Base-by-base conservation (phyloP, 2,329 filamentous ascomycete genomes). In the Aspergillus thermomutatus region DNA sequence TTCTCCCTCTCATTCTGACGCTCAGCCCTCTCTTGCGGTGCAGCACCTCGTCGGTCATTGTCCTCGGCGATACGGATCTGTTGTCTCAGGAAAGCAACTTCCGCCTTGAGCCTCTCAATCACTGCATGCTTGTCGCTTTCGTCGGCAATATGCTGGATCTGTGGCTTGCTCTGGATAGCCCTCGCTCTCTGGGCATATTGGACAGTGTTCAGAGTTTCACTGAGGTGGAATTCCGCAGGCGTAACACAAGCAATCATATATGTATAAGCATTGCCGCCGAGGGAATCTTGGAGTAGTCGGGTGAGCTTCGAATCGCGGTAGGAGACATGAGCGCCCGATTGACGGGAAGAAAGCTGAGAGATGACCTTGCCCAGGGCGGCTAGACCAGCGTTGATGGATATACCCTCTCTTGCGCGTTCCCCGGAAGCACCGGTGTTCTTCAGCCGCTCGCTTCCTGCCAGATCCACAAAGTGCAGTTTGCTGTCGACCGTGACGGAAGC, bases 171-270 rank as follows among this genome's bases (percentile, higher is more conserved):
- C 79, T 99, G 94, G 59, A 99, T 99, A 1, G 92, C 92, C 62
- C 94, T 88, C 60, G 94, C 95, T 62, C 94, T 86, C 77, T 97
- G 94, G 6, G 94, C 94, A 75, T 99, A 99, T 73, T 97, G 90
- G 23, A 99, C 91, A 0, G 94, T 99, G 73, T 99, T 99, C 56
- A 99, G 80, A 0, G 95, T 97, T 77, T 99, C 94, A 77, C 92
- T 97, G 47, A 99, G 80, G 72, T 99, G 94, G 71, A 99, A 99
- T 72, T 97, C 92, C 14, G 93, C 91, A 0, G 92, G 93, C 1
- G 93, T 99, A 28, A 99, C 92, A 76, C 94, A 99, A 8, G 94
- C 94, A 77, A 99, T 94, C 94, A 99, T 97, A 77, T 97, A 99
- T 0, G 94, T 99, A 71, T 97, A 96, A 37, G 94, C 94, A 71